Evolutionary conservation across 768 basidiomycete genomes (phyloP).

Genomic region (Rhodotorula kratochvilovae): DNA sequence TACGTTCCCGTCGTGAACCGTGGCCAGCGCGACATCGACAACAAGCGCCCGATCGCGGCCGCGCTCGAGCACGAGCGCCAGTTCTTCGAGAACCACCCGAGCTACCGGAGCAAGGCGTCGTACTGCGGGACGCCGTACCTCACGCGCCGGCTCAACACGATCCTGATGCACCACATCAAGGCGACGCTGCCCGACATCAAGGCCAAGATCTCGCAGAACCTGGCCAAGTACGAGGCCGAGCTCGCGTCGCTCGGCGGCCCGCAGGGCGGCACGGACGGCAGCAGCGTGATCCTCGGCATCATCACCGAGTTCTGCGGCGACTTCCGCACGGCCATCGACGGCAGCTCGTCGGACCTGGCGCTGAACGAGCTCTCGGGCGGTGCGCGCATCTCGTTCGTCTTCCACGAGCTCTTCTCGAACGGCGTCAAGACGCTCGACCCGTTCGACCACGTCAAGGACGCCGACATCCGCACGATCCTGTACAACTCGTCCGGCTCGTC

Average conservation of each 20-base stretch:
- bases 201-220: constrained; percentile 81
- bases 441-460: constrained; percentile 97
- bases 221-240: constrained; percentile 82
- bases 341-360: constrained; percentile 90
- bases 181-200: constrained; percentile 98
- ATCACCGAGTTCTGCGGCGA: constrained; percentile 98
- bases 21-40: constrained; percentile 94
- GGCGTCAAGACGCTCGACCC: constrained; percentile 95
- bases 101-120: constrained; percentile 87
- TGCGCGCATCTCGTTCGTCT: constrained; percentile 96
- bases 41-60: constrained; percentile 70
- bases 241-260: constrained; percentile 78
- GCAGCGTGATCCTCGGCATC: constrained; percentile 88
- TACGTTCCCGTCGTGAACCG: constrained; percentile 99
- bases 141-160: constrained; percentile 92
- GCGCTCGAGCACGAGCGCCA: constrained; percentile 85
- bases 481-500: constrained; percentile 99
- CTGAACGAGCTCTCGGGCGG: constrained; percentile 97
- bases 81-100: constrained; percentile 90
- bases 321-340: constrained; percentile 94
- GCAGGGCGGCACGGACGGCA: constrained; percentile 71
- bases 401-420: constrained; percentile 96
- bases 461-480: constrained; percentile 88
- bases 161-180: constrained; percentile 98
- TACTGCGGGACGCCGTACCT: constrained; percentile 97